Base-by-base conservation (phyloP, 164 flowering plant species). In the Dillenia suffruticosa region DNA sequence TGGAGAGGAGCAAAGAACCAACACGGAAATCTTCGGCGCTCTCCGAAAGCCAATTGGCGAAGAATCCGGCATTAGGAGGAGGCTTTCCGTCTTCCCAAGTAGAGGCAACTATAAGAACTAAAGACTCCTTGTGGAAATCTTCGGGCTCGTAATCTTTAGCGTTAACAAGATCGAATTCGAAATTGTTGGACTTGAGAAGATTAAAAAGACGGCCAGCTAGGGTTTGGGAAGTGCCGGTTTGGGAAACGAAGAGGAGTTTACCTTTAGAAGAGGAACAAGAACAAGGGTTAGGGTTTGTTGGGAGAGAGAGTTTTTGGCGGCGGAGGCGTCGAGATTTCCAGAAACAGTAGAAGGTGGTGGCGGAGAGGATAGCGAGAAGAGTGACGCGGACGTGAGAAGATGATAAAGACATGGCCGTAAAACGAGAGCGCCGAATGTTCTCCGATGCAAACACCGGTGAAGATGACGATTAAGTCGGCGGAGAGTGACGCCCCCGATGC, bases 21-120 rank as follows among this genome's bases (percentile, higher is more conserved):
- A 90, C 92, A 51, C 97, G 72, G 63, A 94, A 94, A 67, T 94
- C 97, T 0, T 79, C 80, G 17, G 83, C 90, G 66, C 94, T 86
- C 70, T 94, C 99, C 9, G 74, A 69, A 9, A 94, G 76, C 97
- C 97, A 94, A 40, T 81, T 73, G 2, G 82, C 79, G 17, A 94
- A 77, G 71, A 94, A 94, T 10, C 48, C 59, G 0, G 77, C 80
- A 22, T 68, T 67, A 1, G 58, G 61, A 14, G 99, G 96, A 2
- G 96, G 76, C 10, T 75, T 82, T 7, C 96, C 97, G 45, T 84
- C 82, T 40, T 91, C 99, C 97, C 99, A 94, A 12, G 96, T 88
- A n/a, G 96, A 91, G 2, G 89, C 92, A 6, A 94, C 71, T 54
- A 89, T 62, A 52, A 91, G 44, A 54, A 94, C 78, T 3, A 86